Evolutionary conservation across 2,329 filamentous ascomycete genomes (phyloP), one percentile per base, ranked within the genome.

Genomic region (Clonostachys rhizophaga): DNA sequence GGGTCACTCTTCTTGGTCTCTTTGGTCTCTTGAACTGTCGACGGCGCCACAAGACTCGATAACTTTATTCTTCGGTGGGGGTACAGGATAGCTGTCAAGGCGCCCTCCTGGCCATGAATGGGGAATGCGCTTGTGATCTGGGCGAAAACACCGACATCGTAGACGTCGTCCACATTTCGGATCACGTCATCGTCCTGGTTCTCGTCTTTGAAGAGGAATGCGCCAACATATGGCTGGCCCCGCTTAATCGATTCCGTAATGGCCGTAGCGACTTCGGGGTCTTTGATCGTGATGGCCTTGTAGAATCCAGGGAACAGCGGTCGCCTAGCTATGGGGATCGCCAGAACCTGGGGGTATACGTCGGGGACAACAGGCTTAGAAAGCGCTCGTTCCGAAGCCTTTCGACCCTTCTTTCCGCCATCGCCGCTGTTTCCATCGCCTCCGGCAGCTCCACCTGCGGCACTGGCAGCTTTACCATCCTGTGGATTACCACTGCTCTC

Each of bases 271-370:
- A 99, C 94, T 57, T 94, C 88, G 16, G 88, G 89, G 60, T 99
- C 91, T 62, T 89, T 86, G 56, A 99, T 95, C 5, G 92, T 99
- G 56, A 99, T 94, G 10, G 94, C 92, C 70, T 99, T 99, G 74
- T 99, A 99, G 69, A 97, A 99, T 2, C 94, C 94, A 2, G 94
- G 94, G 68, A 97, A 99, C 12, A 99, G 74, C 11, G 94, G 94
- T 46, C 94, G 81, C 65, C 95, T 91, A 30, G 90, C 88, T 58
- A 99, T 96, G 8, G 94, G 94, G 47, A 99, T 95, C 3, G 92
- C 92, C 79, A 99, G 89, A 47, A 99, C 91, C 64, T 97, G 94
- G 5, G 94, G 94, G 64, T 99, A 99, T 40, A 96, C 85, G 51
- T 99, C 94, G 13, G 94, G 94, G 13, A 97, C 87, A 4, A 86